phyloP scores from a whole-genome alignment of 768 basidiomycete genomes.

The Myochromella boudieri region DNA sequence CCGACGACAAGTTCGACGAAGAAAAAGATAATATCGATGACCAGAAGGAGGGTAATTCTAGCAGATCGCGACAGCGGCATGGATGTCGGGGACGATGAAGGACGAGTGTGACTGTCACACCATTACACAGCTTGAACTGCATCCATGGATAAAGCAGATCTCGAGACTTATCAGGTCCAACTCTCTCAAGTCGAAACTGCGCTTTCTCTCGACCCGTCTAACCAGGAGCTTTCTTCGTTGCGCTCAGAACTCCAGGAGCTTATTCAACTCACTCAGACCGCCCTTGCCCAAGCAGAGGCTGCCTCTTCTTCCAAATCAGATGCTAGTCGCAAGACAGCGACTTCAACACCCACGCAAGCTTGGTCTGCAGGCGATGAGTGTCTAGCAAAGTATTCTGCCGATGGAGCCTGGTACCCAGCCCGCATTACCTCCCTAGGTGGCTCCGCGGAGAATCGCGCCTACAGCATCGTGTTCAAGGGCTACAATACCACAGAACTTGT shows the following conservation, averaged over 20 bases:
- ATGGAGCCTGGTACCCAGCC: constrained; percentile 86
- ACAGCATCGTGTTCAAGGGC: constrained; percentile 88
- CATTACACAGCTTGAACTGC: background rate
- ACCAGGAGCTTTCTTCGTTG: constrained; percentile 69
- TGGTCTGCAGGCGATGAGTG: constrained; percentile 86
- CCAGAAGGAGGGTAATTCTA: constrained; percentile 72
- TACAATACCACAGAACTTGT: constrained; percentile 91
- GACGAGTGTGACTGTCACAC: background rate
- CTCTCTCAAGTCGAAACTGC: constrained; percentile 86
- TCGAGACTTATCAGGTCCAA: constrained; percentile 89
- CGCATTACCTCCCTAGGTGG: constrained; percentile 85
- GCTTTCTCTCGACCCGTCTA: constrained; percentile 72
- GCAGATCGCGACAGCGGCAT: constrained; percentile 64
- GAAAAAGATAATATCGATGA: constrained; percentile 87
- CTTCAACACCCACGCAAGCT: constrained; percentile 48
- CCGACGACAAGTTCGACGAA: constrained; percentile 83
- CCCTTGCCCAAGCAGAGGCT: constrained; percentile 66
- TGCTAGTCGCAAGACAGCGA: constrained; percentile 51
- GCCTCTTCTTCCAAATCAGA: constrained; percentile 62
- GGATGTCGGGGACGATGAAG: too few relatives aligned
- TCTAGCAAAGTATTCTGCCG: constrained; percentile 81
- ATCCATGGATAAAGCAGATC: constrained; percentile 65
- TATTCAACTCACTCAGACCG: constrained; percentile 74
- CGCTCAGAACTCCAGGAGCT: constrained; percentile 80
- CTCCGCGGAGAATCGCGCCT: constrained; percentile 77